These are phyloP conservation scores for Nissolia schottii DNA, from an alignment of 306 rosid species.

Conservation along the genomic window DNA sequence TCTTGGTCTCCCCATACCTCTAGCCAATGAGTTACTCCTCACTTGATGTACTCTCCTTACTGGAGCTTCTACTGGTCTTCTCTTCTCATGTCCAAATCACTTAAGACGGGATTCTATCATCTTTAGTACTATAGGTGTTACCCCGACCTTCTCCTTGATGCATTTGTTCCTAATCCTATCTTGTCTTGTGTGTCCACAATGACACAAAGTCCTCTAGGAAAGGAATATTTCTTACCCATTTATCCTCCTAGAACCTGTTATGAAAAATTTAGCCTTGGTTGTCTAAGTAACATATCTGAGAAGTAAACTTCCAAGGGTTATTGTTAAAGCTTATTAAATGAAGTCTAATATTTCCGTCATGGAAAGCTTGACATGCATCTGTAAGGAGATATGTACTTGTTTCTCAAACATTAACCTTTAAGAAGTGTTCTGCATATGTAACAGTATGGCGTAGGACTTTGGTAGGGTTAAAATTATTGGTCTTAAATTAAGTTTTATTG, in stretches of 20 bases:
- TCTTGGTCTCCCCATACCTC: no score
- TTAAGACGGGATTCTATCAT: no score
- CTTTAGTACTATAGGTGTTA: no score
- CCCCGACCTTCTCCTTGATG: no score
- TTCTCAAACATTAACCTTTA: not conserved
- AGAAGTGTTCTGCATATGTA: conserved; percentile 2
- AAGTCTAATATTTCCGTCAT: conserved; percentile 9
- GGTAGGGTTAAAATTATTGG: not conserved
- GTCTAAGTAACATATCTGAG: not conserved
- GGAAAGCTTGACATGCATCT: not conserved
- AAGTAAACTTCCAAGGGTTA: not conserved
- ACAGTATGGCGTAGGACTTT: not conserved
- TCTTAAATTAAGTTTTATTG: not conserved
- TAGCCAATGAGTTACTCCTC: no score
- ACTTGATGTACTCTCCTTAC: no score
- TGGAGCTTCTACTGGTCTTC: no score
- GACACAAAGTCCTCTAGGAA: not conserved
- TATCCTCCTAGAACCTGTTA: conserved; percentile 6
- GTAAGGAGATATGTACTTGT: conserved; percentile 1
- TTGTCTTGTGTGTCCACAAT: no score
- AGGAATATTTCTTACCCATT: not conserved
- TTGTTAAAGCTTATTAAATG: not conserved
- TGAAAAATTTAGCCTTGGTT: not conserved
- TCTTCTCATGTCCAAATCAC: no score
- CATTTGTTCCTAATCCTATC: no score